Percentiles rank a stretch among this genome's conserved stretches.
Evolutionary conservation across 352 stramenopile species (phyloP).

Genomic region (Saprolegnia parasitica): DNA sequence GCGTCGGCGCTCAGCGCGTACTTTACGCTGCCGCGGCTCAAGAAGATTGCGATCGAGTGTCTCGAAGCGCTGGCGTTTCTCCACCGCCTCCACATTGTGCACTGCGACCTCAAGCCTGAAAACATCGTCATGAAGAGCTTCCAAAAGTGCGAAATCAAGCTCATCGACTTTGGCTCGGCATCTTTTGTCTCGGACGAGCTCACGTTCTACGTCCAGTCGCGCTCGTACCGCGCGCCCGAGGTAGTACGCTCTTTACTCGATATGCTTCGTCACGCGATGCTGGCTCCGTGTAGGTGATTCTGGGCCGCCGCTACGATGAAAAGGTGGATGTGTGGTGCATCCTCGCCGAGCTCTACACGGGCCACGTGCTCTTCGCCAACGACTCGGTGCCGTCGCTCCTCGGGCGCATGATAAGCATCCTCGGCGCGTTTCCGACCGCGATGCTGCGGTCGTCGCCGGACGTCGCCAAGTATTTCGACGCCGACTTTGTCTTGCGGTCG

Average conservation of each 20-base stretch:
- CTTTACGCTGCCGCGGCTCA: constrained; percentile 91
- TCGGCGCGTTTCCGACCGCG: constrained; percentile 63
- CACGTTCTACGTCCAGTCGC: constrained; percentile 87
- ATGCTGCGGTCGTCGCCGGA: constrained; percentile 51
- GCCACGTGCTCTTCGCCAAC: constrained; percentile 87
- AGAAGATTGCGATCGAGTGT: constrained; percentile 78
- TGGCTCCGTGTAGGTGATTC: constrained; percentile 62
- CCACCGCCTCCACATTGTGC: constrained; percentile 83
- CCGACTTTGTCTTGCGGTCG: constrained; percentile 46
- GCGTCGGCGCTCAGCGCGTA: constrained; percentile 61
- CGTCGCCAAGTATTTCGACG: constrained; percentile 54
- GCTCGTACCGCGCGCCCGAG: constrained; percentile 50
- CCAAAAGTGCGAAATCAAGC: constrained; percentile 59
- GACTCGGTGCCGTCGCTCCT: constrained; percentile 86
- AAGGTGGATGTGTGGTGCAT: constrained; percentile 92
- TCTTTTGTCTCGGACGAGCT: constrained; percentile 86
- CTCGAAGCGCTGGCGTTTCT: constrained; percentile 80
- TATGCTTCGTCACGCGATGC: not conserved
- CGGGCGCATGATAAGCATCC: constrained; percentile 81
- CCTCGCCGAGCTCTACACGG: constrained; percentile 76
- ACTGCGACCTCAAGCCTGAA: constrained; percentile 94
- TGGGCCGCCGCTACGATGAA: constrained; percentile 81
- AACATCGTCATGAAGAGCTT: constrained; percentile 65
- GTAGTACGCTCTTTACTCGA: constrained; percentile 9
- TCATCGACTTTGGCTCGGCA: constrained; percentile 92